Base-by-base conservation (phyloP, 179 eudicot species). In the Beta lomatogona region DNA sequence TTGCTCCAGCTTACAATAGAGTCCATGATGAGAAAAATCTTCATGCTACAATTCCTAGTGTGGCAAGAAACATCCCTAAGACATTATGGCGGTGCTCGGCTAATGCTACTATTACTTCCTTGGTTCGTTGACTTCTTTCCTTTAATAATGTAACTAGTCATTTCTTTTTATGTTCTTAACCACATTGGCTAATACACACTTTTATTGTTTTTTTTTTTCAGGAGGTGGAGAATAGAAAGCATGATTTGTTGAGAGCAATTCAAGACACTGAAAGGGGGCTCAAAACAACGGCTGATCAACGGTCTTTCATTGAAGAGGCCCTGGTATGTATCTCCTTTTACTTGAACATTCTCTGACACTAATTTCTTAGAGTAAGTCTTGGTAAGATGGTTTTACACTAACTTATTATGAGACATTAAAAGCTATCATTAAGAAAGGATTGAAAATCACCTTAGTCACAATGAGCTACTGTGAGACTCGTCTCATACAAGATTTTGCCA, bases 181-280 rank as follows among this genome's bases (percentile, higher is more conserved):
- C 46, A 50, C 19, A 76, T 60, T 13, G 59, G 5, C 45, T 80
- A 57, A 50, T 55, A 53, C 31, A n/a, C 9, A 48, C 52, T 9
- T 48, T 66, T 28, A 55, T 48, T 71, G 63, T 76, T 78, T 50
- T 50, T 78, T 50, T 78, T 87, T 72, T 69, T 44, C 75, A 46
- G 71, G 92, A 88, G 73, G 72, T 88, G 11, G 97, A 92, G 84
- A 91, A 68, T 81, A 87, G 86, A 73, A 95, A 95, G 79, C 88
- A 84, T 31, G 89, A 89, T 41, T 72, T 95, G 81, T 82, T 94
- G 80, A 85, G 71, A 75, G 89, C 91, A 59, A 84, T 92, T 75
- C 93, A 93, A 78, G 97, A 92, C 52, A 92, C 98, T 6, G 87
- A 92, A 60, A 83, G 99, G 52, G 99, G 99, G 21, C 87, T 93